Evolutionary conservation across 1,139 yeast species (phyloP).

Genomic region (Saccharomyces hybrid): DNA sequence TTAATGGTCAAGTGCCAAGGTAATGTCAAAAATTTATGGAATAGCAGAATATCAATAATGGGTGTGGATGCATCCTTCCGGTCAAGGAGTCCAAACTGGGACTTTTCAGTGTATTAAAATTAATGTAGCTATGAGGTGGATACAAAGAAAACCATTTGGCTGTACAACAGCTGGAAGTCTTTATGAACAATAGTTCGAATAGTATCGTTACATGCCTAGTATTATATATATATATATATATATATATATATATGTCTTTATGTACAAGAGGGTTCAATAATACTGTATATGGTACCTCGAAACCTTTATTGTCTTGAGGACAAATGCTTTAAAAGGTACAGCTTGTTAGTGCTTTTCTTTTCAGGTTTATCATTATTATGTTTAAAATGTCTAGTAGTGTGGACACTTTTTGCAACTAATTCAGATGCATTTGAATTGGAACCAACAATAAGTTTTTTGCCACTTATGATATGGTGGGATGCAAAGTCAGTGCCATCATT

Average conservation of each 20-base stretch:
- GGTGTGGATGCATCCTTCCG: neutral
- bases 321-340: neutral
- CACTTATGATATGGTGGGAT: neutral
- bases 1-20: constrained; percentile 24
- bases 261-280: neutral
- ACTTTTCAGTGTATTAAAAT: too few relatives aligned
- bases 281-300: neutral
- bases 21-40: neutral
- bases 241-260: neutral
- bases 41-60: too few relatives aligned
- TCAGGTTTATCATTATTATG: neutral
- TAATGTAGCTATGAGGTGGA: too few relatives aligned
- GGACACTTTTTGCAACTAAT: neutral
- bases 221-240: neutral
- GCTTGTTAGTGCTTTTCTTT: neutral
- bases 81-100: too few relatives aligned
- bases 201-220: neutral
- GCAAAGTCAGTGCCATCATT: neutral
- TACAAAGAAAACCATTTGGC: neutral
- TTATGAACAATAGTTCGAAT: neutral
- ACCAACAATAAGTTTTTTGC: constrained; percentile 3
- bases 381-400: neutral
- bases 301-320: neutral
- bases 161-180: neutral
- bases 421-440: neutral